A percentile compares a stretch with the other conserved stretches of the same genome.
phyloP scores from a whole-genome alignment of 495 filamentous ascomycete genomes.

The Hamigera avellanea region DNA sequence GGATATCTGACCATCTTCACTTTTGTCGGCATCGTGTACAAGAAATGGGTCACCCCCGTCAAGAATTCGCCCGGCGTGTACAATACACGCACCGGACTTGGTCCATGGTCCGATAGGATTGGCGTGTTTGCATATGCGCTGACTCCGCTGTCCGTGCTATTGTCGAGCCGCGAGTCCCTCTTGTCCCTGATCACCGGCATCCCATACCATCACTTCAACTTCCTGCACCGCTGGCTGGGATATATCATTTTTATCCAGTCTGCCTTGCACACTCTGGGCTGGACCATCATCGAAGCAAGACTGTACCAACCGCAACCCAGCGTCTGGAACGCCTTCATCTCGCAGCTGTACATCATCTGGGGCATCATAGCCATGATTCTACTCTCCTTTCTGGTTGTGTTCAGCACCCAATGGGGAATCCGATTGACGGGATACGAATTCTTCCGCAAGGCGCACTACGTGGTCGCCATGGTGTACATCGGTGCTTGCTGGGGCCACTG shows the following conservation, averaged over 20 bases:
- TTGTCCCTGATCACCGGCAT: constrained; percentile 51
- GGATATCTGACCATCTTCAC: constrained; percentile 49
- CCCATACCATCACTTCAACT: constrained; percentile 58
- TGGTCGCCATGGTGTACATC: constrained; percentile 52
- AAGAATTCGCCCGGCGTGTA: constrained; percentile 28
- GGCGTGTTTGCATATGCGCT: constrained; percentile 56
- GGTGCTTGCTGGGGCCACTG: constrained; percentile 61
- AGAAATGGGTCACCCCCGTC: constrained; percentile 48
- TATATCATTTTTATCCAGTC: constrained; percentile 51
- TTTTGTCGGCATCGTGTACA: constrained; percentile 49
- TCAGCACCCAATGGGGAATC: constrained; percentile 43
- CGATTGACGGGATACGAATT: constrained; percentile 54
- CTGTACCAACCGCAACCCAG: constrained; percentile 55
- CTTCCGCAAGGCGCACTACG: constrained; percentile 53
- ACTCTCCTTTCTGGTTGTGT: constrained; percentile 39
- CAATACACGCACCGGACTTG: constrained; percentile 47
- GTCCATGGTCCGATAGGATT: constrained; percentile 50
- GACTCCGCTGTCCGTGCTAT: constrained; percentile 47
- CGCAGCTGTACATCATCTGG: constrained; percentile 49
- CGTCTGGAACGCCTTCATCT: constrained; percentile 37
- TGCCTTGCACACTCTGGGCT: constrained; percentile 52
- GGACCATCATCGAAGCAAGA: constrained; percentile 47
- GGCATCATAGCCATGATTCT: constrained; percentile 53
- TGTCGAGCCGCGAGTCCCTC: constrained; percentile 48
- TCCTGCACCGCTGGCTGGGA: constrained; percentile 55